These are phyloP conservation scores for Diaporthe vexans DNA, from an alignment of 2,329 filamentous ascomycete genomes.

Conservation along the genomic window DNA sequence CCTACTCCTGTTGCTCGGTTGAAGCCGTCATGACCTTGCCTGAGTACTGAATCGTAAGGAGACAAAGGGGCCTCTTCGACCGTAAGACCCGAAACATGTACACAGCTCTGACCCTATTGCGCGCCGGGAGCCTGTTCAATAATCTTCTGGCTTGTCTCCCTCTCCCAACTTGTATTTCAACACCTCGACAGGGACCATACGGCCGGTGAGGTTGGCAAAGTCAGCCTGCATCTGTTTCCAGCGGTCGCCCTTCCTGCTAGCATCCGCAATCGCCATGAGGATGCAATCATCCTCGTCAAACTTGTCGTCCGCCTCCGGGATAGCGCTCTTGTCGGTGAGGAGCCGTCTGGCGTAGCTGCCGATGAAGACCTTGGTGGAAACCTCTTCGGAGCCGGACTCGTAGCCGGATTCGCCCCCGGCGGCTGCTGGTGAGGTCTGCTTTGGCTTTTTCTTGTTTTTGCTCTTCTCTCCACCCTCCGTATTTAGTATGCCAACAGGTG, in stretches of 20 bases:
- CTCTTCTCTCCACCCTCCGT: not conserved
- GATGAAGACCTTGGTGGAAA: slow-evolving; percentile 33
- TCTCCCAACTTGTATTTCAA: slow-evolving; percentile 55
- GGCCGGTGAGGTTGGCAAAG: slow-evolving; percentile 59
- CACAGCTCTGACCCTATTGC: not conserved
- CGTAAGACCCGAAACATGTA: not conserved
- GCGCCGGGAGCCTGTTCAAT: not conserved
- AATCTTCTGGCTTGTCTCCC: slow-evolving; percentile 41
- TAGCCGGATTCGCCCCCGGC: slow-evolving; percentile 49
- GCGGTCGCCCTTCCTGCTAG: slow-evolving; percentile 49
- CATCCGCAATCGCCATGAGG: slow-evolving; percentile 54
- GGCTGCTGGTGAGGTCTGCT: slow-evolving; percentile 37
- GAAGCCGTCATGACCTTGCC: not conserved
- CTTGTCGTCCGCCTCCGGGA: slow-evolving; percentile 36
- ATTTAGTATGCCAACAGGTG: not conserved
- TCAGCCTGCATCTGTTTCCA: slow-evolving; percentile 61
- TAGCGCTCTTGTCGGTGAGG: slow-evolving; percentile 5
- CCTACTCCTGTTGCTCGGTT: not conserved
- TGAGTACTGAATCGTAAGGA: not conserved
- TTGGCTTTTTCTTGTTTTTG: slow-evolving; percentile 23
- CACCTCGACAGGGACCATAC: slow-evolving; percentile 55
- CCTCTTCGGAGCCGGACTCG: slow-evolving; percentile 44
- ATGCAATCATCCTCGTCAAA: slow-evolving; percentile 43
- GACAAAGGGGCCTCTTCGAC: not conserved
- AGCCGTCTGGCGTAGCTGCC: slow-evolving; percentile 29